These are phyloP conservation scores for Fusarium nurragi DNA, from an alignment of 2,329 filamentous ascomycete species.

Conservation along the genomic window DNA sequence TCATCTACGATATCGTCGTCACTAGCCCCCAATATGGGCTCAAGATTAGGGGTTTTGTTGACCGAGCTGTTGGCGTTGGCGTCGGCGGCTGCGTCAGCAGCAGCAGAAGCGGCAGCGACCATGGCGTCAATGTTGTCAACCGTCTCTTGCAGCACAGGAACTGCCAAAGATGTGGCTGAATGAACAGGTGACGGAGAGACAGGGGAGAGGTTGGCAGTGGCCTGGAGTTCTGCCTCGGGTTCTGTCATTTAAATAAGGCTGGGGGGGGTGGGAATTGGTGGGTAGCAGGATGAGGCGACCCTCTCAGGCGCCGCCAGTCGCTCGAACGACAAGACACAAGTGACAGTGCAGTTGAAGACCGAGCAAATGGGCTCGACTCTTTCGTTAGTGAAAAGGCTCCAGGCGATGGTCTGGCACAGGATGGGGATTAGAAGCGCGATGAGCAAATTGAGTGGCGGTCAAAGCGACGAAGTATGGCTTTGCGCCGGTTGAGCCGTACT, in stretches of 20 bases:
- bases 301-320: conserved; percentile 30
- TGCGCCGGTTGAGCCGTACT: conserved; percentile 14
- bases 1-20: conserved; percentile 55
- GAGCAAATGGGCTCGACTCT: conserved; percentile 29
- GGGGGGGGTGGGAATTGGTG: conserved; percentile 25
- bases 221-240: conserved; percentile 57
- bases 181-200: conserved; percentile 61
- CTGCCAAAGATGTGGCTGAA: conserved; percentile 56
- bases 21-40: conserved; percentile 47
- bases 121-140: conserved; percentile 62
- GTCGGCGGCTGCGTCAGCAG: conserved; percentile 25
- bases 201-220: conserved; percentile 62
- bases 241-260: conserved; percentile 56
- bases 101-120: conserved; percentile 49
- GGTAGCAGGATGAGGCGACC: conserved; percentile 26
- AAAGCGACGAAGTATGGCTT: conserved; percentile 14
- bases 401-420: conserved; percentile 35
- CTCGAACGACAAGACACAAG: conserved; percentile 32
- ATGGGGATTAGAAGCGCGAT: conserved; percentile 21
- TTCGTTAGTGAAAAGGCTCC: conserved; percentile 36
- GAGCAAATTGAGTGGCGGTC: conserved; percentile 22
- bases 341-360: conserved; percentile 28
- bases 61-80: conserved; percentile 44
- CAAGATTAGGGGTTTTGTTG: conserved; percentile 47
- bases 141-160: conserved; percentile 62